Conservation (phyloP, 2,329 filamentous ascomycete species). For the Arthrobotrys pseudoclavata region DNA sequence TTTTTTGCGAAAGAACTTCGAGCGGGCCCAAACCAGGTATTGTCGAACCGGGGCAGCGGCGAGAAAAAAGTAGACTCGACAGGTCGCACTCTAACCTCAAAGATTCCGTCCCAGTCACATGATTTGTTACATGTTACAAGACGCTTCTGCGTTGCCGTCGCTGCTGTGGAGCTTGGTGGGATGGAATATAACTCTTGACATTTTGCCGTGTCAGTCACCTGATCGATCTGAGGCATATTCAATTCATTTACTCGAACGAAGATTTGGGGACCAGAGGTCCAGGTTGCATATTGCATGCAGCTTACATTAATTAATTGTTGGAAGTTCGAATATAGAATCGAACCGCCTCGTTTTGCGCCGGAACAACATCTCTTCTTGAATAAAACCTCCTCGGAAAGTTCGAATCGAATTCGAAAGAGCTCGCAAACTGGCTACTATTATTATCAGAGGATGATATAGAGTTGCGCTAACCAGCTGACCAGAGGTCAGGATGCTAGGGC, state of each 20-base stretch:
- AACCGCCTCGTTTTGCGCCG: constrained; percentile 30
- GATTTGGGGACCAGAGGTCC: constrained; percentile 7
- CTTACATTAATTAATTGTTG: constrained; percentile 29
- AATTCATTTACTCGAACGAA: constrained; percentile 7
- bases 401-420: constrained; percentile 21
- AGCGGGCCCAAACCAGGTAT: constrained; percentile 44
- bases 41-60: constrained; percentile 30
- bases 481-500: constrained; percentile 25
- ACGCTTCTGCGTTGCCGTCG: constrained; percentile 41
- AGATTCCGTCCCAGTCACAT: constrained; percentile 38
- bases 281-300: constrained; percentile 27
- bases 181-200: constrained; percentile 2
- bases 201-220: constrained; percentile 27
- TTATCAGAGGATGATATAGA: constrained; percentile 30
- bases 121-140: constrained; percentile 41
- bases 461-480: constrained; percentile 36
- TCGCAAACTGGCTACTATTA: constrained; percentile 27
- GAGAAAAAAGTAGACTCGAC: constrained; percentile 9
- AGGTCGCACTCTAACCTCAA: constrained; percentile 20
- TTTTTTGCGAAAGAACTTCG: constrained; percentile 1
- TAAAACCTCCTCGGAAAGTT: constrained; percentile 12
- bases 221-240: constrained; percentile 25
- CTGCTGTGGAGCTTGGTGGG: neutral
- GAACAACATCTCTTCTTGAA: constrained; percentile 12
- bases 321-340: constrained; percentile 25